phyloP scores from a whole-genome alignment of 148 eudicot genomes.

The Silene uniflora region DNA sequence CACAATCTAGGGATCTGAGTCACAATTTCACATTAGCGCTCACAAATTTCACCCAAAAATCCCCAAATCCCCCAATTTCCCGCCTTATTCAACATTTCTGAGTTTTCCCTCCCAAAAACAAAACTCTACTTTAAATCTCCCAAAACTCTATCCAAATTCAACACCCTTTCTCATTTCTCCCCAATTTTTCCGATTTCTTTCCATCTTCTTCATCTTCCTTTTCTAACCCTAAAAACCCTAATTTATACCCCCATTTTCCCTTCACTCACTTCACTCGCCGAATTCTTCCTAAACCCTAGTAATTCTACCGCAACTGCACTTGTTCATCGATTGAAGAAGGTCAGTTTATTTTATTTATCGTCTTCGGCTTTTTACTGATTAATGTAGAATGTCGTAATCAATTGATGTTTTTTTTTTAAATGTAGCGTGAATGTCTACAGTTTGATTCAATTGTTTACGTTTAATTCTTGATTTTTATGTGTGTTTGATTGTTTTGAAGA shows the following conservation, averaged over 20 bases:
- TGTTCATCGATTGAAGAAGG: neutral
- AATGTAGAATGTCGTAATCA: neutral
- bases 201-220: neutral
- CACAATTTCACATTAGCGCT: neutral
- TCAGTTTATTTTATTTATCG: neutral
- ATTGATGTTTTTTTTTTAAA: neutral
- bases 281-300: neutral
- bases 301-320: neutral
- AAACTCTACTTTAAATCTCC: neutral
- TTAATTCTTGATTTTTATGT: neutral
- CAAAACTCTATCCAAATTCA: neutral
- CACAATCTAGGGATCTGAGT: too few species aligned
- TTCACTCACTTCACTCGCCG: neutral
- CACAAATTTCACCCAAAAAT: neutral
- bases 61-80: neutral
- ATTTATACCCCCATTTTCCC: neutral
- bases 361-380: neutral
- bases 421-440: neutral
- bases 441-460: neutral
- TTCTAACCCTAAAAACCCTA: slow-evolving; percentile 4
- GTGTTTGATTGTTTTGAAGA: neutral
- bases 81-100: neutral
- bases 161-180: neutral
- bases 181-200: neutral
- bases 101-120: slow-evolving; percentile 3